Conservation (phyloP, 108 stramenopile genomes). For the Nitzschia sp. region DNA sequence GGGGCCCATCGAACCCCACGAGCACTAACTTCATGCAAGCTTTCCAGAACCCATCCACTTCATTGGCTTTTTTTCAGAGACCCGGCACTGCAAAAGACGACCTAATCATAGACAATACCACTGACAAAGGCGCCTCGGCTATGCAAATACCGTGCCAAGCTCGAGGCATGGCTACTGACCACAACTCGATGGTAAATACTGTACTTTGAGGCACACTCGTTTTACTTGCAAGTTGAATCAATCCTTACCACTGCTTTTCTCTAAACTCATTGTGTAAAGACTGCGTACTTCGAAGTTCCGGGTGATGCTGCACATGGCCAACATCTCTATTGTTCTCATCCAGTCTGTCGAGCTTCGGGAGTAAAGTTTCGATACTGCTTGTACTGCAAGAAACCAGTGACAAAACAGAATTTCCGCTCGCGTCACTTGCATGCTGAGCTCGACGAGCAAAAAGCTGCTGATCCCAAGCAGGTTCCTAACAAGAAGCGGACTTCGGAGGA, state of each 20-base stretch:
- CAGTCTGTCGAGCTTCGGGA: constrained; percentile 63
- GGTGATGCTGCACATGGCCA: constrained; percentile 65
- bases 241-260: too few species aligned
- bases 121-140: too few species aligned
- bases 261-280: constrained; percentile 32
- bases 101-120: too few species aligned
- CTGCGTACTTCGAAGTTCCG: constrained; percentile 72
- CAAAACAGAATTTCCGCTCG: constrained; percentile 79
- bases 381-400: constrained; percentile 76
- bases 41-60: too few species aligned
- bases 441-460: too few species aligned
- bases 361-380: constrained; percentile 82
- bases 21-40: too few species aligned
- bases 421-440: constrained; percentile 59
- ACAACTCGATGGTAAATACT: constrained; percentile 63
- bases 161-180: constrained; percentile 76
- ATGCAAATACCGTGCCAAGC: constrained; percentile 67
- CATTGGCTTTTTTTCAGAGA: too few species aligned
- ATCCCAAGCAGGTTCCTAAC: too few species aligned
- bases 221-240: too few species aligned
- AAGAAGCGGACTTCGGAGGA: too few species aligned
- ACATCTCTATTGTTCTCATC: constrained; percentile 70
- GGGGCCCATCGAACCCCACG: background rate
- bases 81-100: too few species aligned
- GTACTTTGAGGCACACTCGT: too few species aligned